These are phyloP conservation scores for Populus nigra DNA, from an alignment of 345 rosid genomes.

Conservation along the genomic window DNA sequence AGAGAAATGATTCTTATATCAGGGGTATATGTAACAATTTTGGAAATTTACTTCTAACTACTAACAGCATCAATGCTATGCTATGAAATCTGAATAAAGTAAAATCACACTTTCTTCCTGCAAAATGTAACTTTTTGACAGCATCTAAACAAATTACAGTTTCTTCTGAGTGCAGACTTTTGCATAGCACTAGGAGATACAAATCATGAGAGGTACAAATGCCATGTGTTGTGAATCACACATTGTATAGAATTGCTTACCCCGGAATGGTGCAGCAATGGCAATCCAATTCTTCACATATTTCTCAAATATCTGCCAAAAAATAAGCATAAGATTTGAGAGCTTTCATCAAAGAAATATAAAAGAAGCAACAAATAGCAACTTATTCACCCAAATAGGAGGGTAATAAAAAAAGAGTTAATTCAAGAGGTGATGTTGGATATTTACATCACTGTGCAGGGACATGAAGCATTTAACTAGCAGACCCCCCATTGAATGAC, in stretches of 20 bases:
- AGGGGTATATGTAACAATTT: too few relatives aligned
- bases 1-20: too few relatives aligned
- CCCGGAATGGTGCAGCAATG: constrained; percentile 89
- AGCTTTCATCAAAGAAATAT: neutral
- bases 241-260: constrained; percentile 32
- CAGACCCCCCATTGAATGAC: constrained; percentile 97
- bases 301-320: constrained; percentile 68
- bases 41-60: too few relatives aligned
- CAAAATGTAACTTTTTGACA: neutral
- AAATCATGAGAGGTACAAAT: neutral
- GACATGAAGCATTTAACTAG: constrained; percentile 91
- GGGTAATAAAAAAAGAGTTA: neutral
- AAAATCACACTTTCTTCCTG: neutral
- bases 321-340: neutral
- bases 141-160: neutral
- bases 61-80: too few relatives aligned
- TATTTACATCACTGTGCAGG: constrained; percentile 67
- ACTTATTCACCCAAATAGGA: constrained; percentile 1
- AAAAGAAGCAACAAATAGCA: neutral
- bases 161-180: neutral
- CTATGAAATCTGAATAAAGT: neutral
- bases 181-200: neutral
- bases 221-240: neutral
- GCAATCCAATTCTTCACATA: constrained; percentile 95
- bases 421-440: neutral